A percentile compares a stretch with the other conserved stretches of the same genome.
These are phyloP conservation scores for Haberlea rhodopensis DNA, from an alignment of 257 asterid species.

Conservation along the genomic window DNA sequence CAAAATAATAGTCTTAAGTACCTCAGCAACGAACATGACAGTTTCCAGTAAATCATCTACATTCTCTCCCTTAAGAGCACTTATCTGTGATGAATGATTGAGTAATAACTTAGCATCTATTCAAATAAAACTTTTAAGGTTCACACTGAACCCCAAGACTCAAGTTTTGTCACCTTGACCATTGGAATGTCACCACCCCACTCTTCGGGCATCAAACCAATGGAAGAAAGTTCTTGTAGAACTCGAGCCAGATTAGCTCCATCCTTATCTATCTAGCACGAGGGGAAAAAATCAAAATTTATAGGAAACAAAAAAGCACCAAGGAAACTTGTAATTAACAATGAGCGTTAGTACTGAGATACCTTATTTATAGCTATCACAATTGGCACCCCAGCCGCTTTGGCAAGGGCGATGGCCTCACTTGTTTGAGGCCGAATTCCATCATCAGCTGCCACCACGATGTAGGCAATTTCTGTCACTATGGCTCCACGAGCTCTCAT, in stretches of 20 bases:
- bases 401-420: conserved; percentile 98
- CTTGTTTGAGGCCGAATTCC: conserved; percentile 94
- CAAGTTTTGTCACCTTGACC: conserved; percentile 68
- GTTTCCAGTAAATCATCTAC: conserved; percentile 92
- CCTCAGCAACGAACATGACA: conserved; percentile 97
- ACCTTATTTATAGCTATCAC: conserved; percentile 95
- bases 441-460: conserved; percentile 99
- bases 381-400: conserved; percentile 91
- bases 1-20: conserved; percentile 31
- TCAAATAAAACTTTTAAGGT: conserved; percentile 17
- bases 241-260: conserved; percentile 92
- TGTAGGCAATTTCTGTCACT: conserved; percentile 92
- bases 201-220: conserved; percentile 96
- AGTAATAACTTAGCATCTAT: conserved; percentile 30
- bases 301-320: conserved; percentile 24
- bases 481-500: conserved; percentile 99
- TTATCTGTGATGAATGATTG: conserved; percentile 53
- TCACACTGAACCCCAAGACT: conserved; percentile 21
- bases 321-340: conserved; percentile 19
- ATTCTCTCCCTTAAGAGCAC: conserved; percentile 98
- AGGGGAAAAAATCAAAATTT: conserved; percentile 25
- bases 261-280: conserved; percentile 73
- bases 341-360: conserved; percentile 13
- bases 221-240: conserved; percentile 81
- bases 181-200: conserved; percentile 95